Conservation (phyloP, 2,329 filamentous ascomycete genomes). For the Byssoonygena ceratinophila region DNA sequence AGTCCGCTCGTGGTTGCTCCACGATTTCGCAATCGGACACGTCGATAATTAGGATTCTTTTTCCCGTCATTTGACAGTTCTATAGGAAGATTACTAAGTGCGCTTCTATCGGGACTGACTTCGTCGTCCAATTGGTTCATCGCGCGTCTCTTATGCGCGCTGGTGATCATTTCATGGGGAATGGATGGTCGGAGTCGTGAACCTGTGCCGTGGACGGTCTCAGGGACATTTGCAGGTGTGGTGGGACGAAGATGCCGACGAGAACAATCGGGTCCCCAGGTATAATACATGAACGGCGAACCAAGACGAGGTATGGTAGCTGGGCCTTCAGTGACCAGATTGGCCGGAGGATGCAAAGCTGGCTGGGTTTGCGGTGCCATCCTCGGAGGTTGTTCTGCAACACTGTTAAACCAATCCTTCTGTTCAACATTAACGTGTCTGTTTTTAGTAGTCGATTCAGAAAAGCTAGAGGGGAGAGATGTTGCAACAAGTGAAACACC, state of each 20-base stretch:
- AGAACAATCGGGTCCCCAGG: constrained; percentile 39
- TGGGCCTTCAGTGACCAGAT: constrained; percentile 3
- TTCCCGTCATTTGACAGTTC: constrained; percentile 22
- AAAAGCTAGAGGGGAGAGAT: constrained; percentile 31
- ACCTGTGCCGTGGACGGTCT: constrained; percentile 38
- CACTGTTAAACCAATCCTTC: constrained; percentile 28
- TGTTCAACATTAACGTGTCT: constrained; percentile 4
- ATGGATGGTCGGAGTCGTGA: constrained; percentile 43
- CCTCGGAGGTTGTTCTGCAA: neutral
- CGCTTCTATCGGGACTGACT: constrained; percentile 35
- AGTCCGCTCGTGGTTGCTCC: constrained; percentile 49
- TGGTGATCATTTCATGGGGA: constrained; percentile 45
- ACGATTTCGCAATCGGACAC: constrained; percentile 50
- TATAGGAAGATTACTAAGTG: constrained; percentile 30
- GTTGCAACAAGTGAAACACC: constrained; percentile 36
- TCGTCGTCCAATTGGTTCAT: constrained; percentile 46
- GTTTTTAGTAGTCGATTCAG: constrained; percentile 22
- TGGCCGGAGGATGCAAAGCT: constrained; percentile 1
- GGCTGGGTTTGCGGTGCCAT: constrained; percentile 4
- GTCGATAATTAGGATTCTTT: constrained; percentile 43
- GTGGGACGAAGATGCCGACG: constrained; percentile 25
- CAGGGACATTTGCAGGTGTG: constrained; percentile 29
- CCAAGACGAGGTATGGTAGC: constrained; percentile 36
- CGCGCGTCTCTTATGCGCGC: constrained; percentile 49
- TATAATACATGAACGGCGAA: constrained; percentile 42